These are phyloP conservation scores for Microcyclospora tardicrescens DNA, from an alignment of 2,329 filamentous ascomycete species.

Conservation along the genomic window DNA sequence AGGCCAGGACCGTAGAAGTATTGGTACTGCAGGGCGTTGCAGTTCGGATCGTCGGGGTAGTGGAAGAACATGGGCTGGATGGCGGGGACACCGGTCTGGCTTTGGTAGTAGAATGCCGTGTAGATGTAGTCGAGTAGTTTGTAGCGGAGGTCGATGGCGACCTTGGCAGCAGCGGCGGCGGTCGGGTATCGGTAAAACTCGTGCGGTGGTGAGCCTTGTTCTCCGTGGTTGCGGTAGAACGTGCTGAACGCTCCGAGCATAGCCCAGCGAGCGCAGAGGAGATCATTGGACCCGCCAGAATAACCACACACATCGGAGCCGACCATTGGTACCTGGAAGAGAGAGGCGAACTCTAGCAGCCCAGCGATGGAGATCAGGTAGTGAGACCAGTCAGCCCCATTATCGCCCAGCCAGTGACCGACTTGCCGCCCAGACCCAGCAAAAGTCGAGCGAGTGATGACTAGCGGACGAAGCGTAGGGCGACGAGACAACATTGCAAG, in stretches of 20 bases:
- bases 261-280: conserved; percentile 64
- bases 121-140: conserved; percentile 69
- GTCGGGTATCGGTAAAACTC: conserved; percentile 60
- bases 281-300: conserved; percentile 50
- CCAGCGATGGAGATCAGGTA: conserved; percentile 31
- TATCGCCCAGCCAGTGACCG: conserved; percentile 51
- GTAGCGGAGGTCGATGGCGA: conserved; percentile 61
- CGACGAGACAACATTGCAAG: conserved; percentile 54
- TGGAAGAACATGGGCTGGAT: conserved; percentile 60
- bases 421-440: conserved; percentile 53
- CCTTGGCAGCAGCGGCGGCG: conserved; percentile 51
- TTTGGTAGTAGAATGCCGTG: conserved; percentile 53
- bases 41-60: conserved; percentile 47
- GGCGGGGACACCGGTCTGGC: conserved; percentile 48
- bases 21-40: conserved; percentile 40
- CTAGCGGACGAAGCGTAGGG: conserved; percentile 50
- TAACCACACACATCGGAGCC: conserved; percentile 64
- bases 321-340: conserved; percentile 37
- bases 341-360: conserved; percentile 33
- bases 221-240: conserved; percentile 66
- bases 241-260: conserved; percentile 59
- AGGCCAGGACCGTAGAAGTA: conserved; percentile 48
- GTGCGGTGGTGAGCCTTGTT: conserved; percentile 40
- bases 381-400: conserved; percentile 30
- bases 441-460: conserved; percentile 67